These are phyloP conservation scores for Phytophthora megakarya DNA, from an alignment of 352 stramenopile species.

Conservation along the genomic window DNA sequence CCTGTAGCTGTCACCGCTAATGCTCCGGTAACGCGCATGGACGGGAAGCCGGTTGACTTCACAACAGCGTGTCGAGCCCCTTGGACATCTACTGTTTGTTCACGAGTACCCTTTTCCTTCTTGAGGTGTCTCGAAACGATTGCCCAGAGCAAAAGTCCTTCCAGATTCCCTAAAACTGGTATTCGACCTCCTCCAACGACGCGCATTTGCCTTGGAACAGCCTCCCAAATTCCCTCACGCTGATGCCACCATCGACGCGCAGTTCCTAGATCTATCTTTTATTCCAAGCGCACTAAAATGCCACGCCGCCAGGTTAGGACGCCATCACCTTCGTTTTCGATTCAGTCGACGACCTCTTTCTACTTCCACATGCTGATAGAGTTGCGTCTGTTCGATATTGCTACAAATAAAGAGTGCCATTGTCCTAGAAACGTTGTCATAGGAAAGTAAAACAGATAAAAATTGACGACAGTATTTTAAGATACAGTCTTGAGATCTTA, in stretches of 20 bases:
- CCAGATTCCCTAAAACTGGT: neutral
- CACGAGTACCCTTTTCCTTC: neutral
- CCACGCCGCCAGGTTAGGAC: neutral
- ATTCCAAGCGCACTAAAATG: neutral
- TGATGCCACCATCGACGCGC: neutral
- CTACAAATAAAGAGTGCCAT: neutral
- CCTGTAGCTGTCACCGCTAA: neutral
- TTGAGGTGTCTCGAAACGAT: neutral
- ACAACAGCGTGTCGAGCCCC: neutral
- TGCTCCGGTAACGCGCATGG: neutral
- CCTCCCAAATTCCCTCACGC: neutral
- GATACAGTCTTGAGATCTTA: too few species aligned
- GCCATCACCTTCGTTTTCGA: neutral
- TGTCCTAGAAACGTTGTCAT: too few species aligned
- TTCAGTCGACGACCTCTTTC: neutral
- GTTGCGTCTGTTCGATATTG: neutral
- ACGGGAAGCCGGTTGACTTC: neutral
- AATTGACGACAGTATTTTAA: neutral
- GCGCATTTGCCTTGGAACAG: neutral
- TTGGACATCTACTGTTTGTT: neutral
- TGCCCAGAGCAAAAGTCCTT: neutral
- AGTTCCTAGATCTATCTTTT: neutral
- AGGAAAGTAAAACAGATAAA: neutral
- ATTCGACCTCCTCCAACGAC: neutral
- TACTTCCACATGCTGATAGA: slow-evolving; percentile 1